Conservation (phyloP, 2,329 filamentous ascomycete genomes). For the Plectosphaerella cucumerina region DNA sequence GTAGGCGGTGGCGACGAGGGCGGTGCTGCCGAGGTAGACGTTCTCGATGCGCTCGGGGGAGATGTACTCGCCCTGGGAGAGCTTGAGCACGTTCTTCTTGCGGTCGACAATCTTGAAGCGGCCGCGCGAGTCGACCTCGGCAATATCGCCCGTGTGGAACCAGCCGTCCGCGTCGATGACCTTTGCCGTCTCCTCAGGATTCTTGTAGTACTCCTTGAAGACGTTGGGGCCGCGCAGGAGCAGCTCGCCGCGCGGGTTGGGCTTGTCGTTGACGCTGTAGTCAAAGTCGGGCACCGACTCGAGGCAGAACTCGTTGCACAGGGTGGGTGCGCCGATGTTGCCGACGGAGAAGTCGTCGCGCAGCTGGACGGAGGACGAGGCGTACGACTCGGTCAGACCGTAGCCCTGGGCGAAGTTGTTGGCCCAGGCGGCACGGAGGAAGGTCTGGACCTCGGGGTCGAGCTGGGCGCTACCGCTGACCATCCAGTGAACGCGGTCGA, state of each 20-base stretch:
- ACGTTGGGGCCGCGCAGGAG: conserved; percentile 75
- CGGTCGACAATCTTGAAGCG: conserved; percentile 93
- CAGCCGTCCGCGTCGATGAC: conserved; percentile 83
- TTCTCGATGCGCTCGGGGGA: conserved; percentile 97
- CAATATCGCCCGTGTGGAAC: conserved; percentile 96
- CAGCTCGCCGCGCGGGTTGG: conserved; percentile 84
- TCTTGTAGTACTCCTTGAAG: conserved; percentile 87
- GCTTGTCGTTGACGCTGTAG: conserved; percentile 83
- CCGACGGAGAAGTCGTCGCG: conserved; percentile 68
- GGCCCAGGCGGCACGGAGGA: conserved; percentile 78
- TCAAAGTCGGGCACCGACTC: conserved; percentile 91
- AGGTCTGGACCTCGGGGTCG: conserved; percentile 82
- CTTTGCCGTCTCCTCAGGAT: conserved; percentile 81
- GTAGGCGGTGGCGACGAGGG: conserved; percentile 74
- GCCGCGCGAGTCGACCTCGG: conserved; percentile 76
- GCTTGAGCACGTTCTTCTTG: conserved; percentile 98
- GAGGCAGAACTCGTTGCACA: conserved; percentile 71
- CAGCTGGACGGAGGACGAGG: conserved; percentile 67
- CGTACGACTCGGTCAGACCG: conserved; percentile 91
- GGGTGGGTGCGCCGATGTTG: conserved; percentile 73
- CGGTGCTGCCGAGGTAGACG: conserved; percentile 78
- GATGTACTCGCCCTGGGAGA: conserved; percentile 96
- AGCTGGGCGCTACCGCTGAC: conserved; percentile 87
- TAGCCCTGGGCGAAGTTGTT: conserved; percentile 83
- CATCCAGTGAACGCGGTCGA: conserved; percentile 70